Base-by-base conservation (phyloP, 2,329 filamentous ascomycete species). In the Fusarium nurragi region DNA sequence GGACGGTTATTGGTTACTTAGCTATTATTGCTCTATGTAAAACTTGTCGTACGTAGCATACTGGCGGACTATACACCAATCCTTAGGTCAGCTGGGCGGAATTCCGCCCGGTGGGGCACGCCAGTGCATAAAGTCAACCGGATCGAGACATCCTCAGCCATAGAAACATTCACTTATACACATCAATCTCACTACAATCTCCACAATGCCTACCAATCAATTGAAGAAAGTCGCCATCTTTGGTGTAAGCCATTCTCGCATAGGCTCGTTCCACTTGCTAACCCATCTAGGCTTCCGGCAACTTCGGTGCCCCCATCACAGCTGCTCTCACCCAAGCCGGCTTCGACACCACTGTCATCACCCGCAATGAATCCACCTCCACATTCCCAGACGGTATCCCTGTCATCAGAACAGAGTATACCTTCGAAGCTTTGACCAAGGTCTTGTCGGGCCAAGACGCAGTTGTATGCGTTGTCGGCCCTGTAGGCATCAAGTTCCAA, bases 241-340 rank as follows among this genome's bases (percentile, higher is more conserved):
- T 13, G 64, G 64, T 32, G 64, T 67, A 64, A 41, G 50, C 0
- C 2, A 11, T 4, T 3, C 16, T 2, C 5, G 6, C 12, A 1
- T 5, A 6, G 1, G 10, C 7, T 1, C 4, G 0, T 1, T 6
- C 0, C 2, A 18, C n/a, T 19, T 2, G 28, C 54, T 67, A 47
- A 67, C 18, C 1, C 16, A 12, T 6, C 7, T 6, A 67, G 64
- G 64, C 64, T 9, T 61, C 64, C n/a, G 64, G 64, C 4, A 67
- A 67, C 43, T 67, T 67, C 10, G 64, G 64, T 25, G 47, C 60
- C 1, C 64, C 64, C 14, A 67, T 67, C 25, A 67, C 64, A 13
- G 40, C 54, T 8, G 64, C 64, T 16, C 64, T 67, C 11, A 48
- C 5, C 19, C 38, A 57, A 18, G 60, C 50, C 6, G 47, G 50